Conservation (phyloP, 345 rosid genomes). For the Lepidium aucheri region DNA sequence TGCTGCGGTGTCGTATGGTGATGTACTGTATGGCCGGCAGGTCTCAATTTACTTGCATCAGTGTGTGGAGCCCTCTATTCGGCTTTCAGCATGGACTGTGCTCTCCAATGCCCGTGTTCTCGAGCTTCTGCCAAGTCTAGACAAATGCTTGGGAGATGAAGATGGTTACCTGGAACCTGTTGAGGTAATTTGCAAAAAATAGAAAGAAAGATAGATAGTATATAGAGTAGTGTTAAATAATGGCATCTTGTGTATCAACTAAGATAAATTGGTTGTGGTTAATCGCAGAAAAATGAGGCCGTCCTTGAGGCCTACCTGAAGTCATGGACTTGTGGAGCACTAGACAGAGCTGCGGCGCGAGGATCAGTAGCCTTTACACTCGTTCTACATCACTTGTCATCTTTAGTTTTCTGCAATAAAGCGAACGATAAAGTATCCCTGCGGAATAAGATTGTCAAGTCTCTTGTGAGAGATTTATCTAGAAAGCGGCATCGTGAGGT, state of each 20-base stretch:
- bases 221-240: not conserved
- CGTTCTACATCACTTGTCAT: conserved; percentile 62
- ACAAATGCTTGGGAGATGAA: conserved; percentile 53
- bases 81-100: conserved; percentile 70
- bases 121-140: conserved; percentile 71
- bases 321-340: conserved; percentile 70
- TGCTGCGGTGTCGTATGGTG: conserved; percentile 76
- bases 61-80: conserved; percentile 49
- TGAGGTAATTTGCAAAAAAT: conserved; percentile 43
- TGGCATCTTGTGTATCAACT: not conserved
- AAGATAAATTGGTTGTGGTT: not conserved
- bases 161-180: conserved; percentile 75
- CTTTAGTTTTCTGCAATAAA: conserved; percentile 37
- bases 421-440: conserved; percentile 25
- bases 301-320: conserved; percentile 69
- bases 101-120: conserved; percentile 60
- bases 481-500: conserved; percentile 62
- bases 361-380: conserved; percentile 53
- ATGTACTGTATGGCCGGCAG: conserved; percentile 65
- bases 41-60: conserved; percentile 63
- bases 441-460: conserved; percentile 51
- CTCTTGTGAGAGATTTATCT: conserved; percentile 65
- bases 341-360: conserved; percentile 64
- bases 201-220: not conserved
- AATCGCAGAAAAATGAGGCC: conserved; percentile 54